Conservation (phyloP, 805 yeast genomes). For the Wickerhamomyces queroliae region DNA sequence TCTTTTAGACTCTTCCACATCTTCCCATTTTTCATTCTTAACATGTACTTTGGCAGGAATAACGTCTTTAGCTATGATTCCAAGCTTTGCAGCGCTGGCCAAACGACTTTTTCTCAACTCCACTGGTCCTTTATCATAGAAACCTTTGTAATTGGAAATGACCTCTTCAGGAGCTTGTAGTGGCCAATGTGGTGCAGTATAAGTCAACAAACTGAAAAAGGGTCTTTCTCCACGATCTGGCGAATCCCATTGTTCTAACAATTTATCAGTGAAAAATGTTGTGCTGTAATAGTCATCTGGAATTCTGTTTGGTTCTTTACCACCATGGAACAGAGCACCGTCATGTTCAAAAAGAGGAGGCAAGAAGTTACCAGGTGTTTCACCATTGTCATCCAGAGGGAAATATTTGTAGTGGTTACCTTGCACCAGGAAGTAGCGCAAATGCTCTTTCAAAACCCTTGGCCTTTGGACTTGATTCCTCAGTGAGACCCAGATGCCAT, state of each 20-base stretch:
- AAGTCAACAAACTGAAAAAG: conserved; percentile 48
- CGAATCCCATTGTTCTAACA: conserved; percentile 29
- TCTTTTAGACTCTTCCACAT: conserved; percentile 32
- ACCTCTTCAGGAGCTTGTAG: conserved; percentile 49
- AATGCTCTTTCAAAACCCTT: conserved; percentile 48
- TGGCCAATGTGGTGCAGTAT: conserved; percentile 68
- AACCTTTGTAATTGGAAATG: conserved; percentile 41
- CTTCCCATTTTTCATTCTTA: conserved; percentile 37
- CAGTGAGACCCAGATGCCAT: conserved; percentile 51
- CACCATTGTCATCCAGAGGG: conserved; percentile 5
- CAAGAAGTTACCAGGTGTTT: conserved; percentile 14
- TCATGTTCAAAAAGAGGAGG: conserved; percentile 20
- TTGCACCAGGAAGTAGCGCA: conserved; percentile 47
- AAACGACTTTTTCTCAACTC: conserved; percentile 34
- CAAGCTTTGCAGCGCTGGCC: conserved; percentile 34
- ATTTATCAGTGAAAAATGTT: conserved; percentile 37
- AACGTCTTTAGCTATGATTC: conserved; percentile 38
- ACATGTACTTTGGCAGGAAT: conserved; percentile 40
- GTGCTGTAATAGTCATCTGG: conserved; percentile 46
- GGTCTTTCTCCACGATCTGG: conserved; percentile 38
- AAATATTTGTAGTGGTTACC: conserved; percentile 47
- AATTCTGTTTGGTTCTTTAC: conserved; percentile 15
- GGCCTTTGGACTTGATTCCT: conserved; percentile 41
- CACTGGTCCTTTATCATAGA: conserved; percentile 44
- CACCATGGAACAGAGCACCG: conserved; percentile 30